Conservation (phyloP, 140 eudicot genomes). For the Ambrosia hybrid region DNA sequence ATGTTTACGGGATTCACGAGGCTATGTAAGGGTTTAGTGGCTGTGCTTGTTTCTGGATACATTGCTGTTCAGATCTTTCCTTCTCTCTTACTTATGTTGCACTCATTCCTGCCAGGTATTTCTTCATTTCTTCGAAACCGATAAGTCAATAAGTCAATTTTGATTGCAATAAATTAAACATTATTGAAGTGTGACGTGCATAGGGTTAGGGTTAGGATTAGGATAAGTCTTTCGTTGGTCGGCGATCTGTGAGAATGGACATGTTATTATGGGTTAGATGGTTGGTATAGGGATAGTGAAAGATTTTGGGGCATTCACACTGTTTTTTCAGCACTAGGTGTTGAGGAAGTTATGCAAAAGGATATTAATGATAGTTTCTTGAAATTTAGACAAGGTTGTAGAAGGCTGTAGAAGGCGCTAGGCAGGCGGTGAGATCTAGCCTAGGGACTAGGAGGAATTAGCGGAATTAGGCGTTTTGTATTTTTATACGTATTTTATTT, state of each 20-base stretch:
- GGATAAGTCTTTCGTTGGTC: neutral
- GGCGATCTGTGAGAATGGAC: neutral
- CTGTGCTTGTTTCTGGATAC: constrained; percentile 77
- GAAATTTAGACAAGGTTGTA: neutral
- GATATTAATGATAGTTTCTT: constrained; percentile 3
- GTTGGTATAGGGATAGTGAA: constrained; percentile 12
- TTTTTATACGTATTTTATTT: too few species aligned
- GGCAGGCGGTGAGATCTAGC: too few species aligned
- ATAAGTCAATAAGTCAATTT: too few species aligned
- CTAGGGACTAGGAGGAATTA: too few species aligned
- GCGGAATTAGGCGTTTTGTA: too few species aligned
- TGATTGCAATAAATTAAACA: too few species aligned
- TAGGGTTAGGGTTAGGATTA: neutral
- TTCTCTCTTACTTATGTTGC: constrained; percentile 73
- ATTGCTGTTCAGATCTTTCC: constrained; percentile 88
- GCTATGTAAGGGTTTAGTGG: constrained; percentile 93
- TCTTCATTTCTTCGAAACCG: neutral
- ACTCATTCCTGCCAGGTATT: constrained; percentile 88
- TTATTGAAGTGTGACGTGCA: neutral
- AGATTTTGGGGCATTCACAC: neutral
- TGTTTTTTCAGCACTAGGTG: constrained; percentile 14
- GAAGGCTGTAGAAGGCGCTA: too few species aligned
- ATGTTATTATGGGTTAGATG: neutral
- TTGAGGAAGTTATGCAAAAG: constrained; percentile 12
- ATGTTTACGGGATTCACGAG: constrained; percentile 71